Evolutionary conservation across 2,329 filamentous ascomycete species (phyloP), one percentile per base, ranked within the genome.

Genomic region (Penicillium sp.): DNA sequence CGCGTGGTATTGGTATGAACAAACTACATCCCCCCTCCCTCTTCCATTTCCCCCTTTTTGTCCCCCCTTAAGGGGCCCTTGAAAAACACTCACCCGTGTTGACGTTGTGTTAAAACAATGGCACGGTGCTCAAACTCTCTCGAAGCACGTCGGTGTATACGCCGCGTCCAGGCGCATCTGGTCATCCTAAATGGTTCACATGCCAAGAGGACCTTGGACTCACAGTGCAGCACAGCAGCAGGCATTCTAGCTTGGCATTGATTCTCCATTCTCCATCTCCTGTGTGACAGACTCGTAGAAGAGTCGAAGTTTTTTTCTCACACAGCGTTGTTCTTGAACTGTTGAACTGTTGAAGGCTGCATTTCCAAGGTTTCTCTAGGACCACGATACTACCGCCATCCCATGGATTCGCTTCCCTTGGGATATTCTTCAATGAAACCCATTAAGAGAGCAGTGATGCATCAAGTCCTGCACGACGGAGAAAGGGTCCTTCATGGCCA

Each of bases 1-100:
- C 94, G 75, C 94, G 94, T 92, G 94, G 94, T 91, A 97, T 99
- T 81, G 94, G 94, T 97, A 95, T 96, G 92, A 93, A 89, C 86
- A 81, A 83, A 80, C 61, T 80, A 79, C 76, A 78, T 80, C 74
- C 76, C 78, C 73, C 72, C 68, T 72, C 72, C 66, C 64, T 59
- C 58, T 58, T 60, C 64, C 66, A 65, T 60, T 60, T 76, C 68
- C 63, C 61, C 62, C 64, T 66, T 68, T 65, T 68, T 23, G 46
- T 44, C 60, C 65, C 62, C 63, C 69, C 66, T 59, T 53, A 61
- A 53, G 64, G 64, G 60, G 57, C 68, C 69, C 64, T 68, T 71
- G 70, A 65, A 71, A 72, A 72, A 72, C 67, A 72, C 70, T 74
- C 69, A 71, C 72, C 73, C 72, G 71, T 74, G 77, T 81, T 78